Evolutionary conservation across 2,329 filamentous ascomycete genomes (phyloP), one percentile per base, ranked within the genome.

Genomic region (Periconia sp.): DNA sequence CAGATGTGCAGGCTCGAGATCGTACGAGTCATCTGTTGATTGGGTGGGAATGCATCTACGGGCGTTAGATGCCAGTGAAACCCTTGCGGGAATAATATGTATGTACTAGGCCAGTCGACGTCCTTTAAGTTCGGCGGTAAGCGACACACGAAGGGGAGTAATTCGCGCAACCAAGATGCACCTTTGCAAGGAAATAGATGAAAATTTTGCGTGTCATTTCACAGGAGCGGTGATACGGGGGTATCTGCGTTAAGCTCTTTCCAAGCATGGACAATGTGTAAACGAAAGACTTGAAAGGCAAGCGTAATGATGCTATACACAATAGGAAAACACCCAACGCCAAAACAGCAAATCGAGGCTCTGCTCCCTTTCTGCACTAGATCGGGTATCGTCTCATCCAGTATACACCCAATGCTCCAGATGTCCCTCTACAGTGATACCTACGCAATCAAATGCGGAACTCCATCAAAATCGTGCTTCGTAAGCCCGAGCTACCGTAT

Each of bases 291-390:
- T n/a, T n/a, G n/a, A n/a, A n/a, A n/a, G n/a, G 13, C 9, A 15
- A 10, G 13, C 9, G 13, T 15, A 30, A 15, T 30, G 13, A 11
- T 13, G 15, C 16, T 24, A 96, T 89, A 39, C 5, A 15, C 21
- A 12, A 28, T 16, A 32, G 21, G 9, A 22, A 5, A 19, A 18
- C 19, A 16, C 15, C 16, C 9, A 13, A 24, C 15, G 18, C n/a
- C 12, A 24, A 40, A 8, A 18, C 10, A 30, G 10, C n/a, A 24
- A 29, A 19, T 5, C 10, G 13, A 18, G 19, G 32, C 32, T 25
- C 13, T 26, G 35, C 23, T 30, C 40, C 40, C 39, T 45, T 29
- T 49, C 49, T 52, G 49, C 43, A 49, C 49, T 49, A 49, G 46
- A 49, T 35, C 36, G 37, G 48, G 48, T 38, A 43, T 23, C 18